These are phyloP conservation scores for Ceratocystis albifundus DNA, from an alignment of 2,329 filamentous ascomycete genomes.

Conservation along the genomic window DNA sequence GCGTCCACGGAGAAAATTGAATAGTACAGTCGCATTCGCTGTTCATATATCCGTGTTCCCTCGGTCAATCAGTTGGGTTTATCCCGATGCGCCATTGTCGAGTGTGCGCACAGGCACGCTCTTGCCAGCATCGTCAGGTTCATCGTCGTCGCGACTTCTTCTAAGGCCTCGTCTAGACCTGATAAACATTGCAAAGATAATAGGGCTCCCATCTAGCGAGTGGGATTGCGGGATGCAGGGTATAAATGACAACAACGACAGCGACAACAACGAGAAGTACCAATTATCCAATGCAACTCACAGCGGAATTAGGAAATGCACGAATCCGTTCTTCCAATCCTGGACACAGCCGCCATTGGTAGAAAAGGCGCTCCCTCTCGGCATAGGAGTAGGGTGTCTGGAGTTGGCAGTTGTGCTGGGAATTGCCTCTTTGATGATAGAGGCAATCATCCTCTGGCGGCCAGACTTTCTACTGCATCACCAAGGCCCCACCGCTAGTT, in stretches of 20 bases:
- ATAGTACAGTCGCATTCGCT: not conserved
- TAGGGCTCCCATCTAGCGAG: not conserved
- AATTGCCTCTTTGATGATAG: not conserved
- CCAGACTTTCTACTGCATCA: constrained; percentile 5
- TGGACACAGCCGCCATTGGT: constrained; percentile 10
- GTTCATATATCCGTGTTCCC: constrained; percentile 1
- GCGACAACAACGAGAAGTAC: no score
- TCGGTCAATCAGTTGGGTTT: not conserved
- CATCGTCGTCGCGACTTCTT: constrained; percentile 5
- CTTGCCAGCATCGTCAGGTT: not conserved
- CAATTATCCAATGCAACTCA: not conserved
- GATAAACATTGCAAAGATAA: constrained; percentile 5
- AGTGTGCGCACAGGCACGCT: not conserved
- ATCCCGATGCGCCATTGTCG: not conserved
- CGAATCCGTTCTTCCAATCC: constrained; percentile 15
- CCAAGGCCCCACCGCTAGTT: not conserved
- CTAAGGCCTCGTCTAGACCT: constrained; percentile 2
- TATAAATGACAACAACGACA: no score
- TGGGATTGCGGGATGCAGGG: not conserved
- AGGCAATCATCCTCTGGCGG: not conserved
- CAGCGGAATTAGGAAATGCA: not conserved
- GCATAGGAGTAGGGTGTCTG: constrained; percentile 8
- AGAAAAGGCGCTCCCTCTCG: not conserved
- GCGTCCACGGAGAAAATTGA: not conserved
- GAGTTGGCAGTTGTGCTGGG: not conserved